Conservation (phyloP, 1,284 basidiomycete genomes). For the Paramarasmius palmivorus region DNA sequence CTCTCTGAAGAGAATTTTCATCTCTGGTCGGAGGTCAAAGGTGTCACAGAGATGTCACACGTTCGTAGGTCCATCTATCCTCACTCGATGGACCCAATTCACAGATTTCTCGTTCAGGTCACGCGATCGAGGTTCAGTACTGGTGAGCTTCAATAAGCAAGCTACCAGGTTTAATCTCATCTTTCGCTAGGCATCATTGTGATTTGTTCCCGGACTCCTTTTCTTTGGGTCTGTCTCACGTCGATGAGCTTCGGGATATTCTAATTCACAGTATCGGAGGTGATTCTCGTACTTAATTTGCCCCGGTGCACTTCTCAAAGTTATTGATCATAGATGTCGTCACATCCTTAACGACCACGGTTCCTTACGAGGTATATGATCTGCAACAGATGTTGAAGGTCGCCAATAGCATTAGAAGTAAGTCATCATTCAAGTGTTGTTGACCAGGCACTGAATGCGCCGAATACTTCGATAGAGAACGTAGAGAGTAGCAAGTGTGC, state of each 20-base stretch:
- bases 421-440: slow-evolving; percentile 10
- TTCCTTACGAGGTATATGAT: slow-evolving; percentile 37
- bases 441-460: background rate
- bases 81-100: background rate
- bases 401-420: slow-evolving; percentile 36
- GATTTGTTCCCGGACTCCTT: slow-evolving; percentile 48
- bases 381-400: slow-evolving; percentile 33
- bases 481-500: slow-evolving; percentile 21
- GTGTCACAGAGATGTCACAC: slow-evolving; percentile 36
- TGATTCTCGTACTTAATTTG: slow-evolving; percentile 17
- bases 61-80: slow-evolving; percentile 34
- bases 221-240: slow-evolving; percentile 31
- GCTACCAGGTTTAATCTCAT: background rate
- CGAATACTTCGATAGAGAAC: slow-evolving; percentile 19
- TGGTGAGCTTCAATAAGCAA: slow-evolving; percentile 35
- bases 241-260: slow-evolving; percentile 46
- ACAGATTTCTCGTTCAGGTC: slow-evolving; percentile 30
- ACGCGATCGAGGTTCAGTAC: slow-evolving; percentile 51
- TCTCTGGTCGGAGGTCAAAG: slow-evolving; percentile 30
- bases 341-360: slow-evolving; percentile 44
- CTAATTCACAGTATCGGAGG: slow-evolving; percentile 49
- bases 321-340: slow-evolving; percentile 28
- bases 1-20: slow-evolving; percentile 26
- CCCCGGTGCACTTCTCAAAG: background rate
- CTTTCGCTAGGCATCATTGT: slow-evolving; percentile 46